Base-by-base conservation (phyloP, 331 rosid genomes). In the Stylosanthes scabra region DNA sequence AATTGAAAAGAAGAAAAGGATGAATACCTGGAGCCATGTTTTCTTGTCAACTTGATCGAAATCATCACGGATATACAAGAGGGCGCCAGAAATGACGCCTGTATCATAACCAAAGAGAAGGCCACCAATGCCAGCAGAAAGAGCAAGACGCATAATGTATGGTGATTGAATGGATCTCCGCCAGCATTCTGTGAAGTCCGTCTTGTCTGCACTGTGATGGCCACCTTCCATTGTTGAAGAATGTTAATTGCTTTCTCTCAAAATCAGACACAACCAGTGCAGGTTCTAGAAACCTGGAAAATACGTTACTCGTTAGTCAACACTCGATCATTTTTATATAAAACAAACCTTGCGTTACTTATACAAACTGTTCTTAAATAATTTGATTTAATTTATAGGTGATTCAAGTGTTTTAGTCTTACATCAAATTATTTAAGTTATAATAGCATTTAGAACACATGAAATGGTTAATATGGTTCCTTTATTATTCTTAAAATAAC, bases 31-130 rank as follows among this genome's bases (percentile, higher is more conserved):
- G 6, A 91, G 88, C 96, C 97, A 89, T 84, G 94, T 93, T 51
- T 88, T 84, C 85, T 66, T 86, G 76, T 88, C 89, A 67, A 89
- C 94, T 39, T 70, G 74, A 0, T 74, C 52, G 40, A 93, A 91
- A 52, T 91, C 92, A 34, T 93, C 94, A 15, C 88, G 83, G 57
- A 91, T 91, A 72, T 93, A 89, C 28, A 89, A 84, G 84, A 93
- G 64, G 7, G 97, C 97, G 7, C 98, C 97, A 66, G 97, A 93
- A 71, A 93, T 91, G 61, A 93, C 98, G 69, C 97, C 96, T 9
- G 97, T 91, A 16, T 89, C 96, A 9, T 91, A 91, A 66, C 96
- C 96, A 49, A 89, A 91, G 34, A 91, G 89, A n/a, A 91, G 93
- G 34, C 96, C 97, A 11, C 93, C 95, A 29, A 91, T 78, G 74